Base-by-base conservation (phyloP, 2,329 filamentous ascomycete genomes). In the Penicillium nordicum region DNA sequence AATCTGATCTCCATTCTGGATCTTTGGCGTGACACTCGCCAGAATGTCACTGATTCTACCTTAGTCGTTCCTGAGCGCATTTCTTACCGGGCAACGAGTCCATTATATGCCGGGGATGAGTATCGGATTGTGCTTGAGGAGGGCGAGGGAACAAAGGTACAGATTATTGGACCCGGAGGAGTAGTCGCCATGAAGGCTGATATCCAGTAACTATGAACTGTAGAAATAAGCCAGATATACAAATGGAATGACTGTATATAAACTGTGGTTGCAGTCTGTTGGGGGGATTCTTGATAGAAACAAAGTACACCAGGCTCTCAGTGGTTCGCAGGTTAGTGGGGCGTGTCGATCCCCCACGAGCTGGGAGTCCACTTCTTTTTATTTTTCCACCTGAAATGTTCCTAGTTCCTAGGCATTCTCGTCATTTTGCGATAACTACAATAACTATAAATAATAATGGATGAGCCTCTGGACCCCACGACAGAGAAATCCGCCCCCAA, bases 91-190 rank as follows among this genome's bases (percentile, higher is more conserved):
- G 79, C 79, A 23, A 81, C 79, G 14, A 77, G 72, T 56, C 79
- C 79, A 4, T 58, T 82, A 21, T 82, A 81, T 72, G 79, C 74
- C 1, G 75, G 76, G 12, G 79, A 82, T 58, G 68, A 70, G 54
- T 81, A 81, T 67, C 67, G 72, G 44, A 71, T 80, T 60, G 63
- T 77, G 18, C 65, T 81, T 47, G 73, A 69, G 21, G 67, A 59
- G 7, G 66, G 64, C 11, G 66, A 67, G 42, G 47, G 59, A 12
- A 63, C 69, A 2, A 66, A 61, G 40, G 72, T 76, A 25, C 66
- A 71, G 57, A 75, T 76, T 45, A 54, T 73, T 41, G 66, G 67
- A 16, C 66, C 69, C 2, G 63, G 65, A 8, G 70, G 65, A 18
- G 62, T 61, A 16, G 60, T 74, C 16, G 69, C 68, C 1, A 76